Base-by-base conservation (phyloP, 108 stramenopile species). In the Cyclotella atomus region DNA sequence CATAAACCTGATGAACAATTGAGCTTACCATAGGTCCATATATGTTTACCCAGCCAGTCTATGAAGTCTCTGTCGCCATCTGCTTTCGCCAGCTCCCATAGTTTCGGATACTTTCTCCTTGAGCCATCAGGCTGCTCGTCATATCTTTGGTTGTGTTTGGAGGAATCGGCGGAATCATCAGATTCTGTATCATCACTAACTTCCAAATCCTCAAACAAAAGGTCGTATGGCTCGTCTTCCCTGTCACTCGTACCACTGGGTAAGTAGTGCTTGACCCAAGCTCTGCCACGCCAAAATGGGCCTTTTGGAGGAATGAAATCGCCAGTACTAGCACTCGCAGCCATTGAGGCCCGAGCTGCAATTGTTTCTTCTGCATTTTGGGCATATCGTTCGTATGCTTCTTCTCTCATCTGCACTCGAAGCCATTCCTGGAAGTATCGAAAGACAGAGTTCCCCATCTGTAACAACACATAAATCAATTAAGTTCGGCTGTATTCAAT, bases 381-480 rank as follows among this genome's bases (percentile, higher is more conserved):
- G 19, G 83, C 78, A 41, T 76, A 87, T 32, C 82, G 75, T 36
- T 74, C 69, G 44, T 86, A 89, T 15, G 86, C 89, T 57, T 95
- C 91, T 47, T 91, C 70, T 67, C 81, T 66, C 83, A 94, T 79
- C 87, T 94, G 80, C 7, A 83, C 68, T 30, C 86, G 67, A 7
- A 95, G 70, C 94, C 94, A 95, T 63, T 89, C 87, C 43, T 92
- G 66, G 70, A 95, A 95, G 73, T 91, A 95, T 2, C 89, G 89
- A 84, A 95, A 91, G 2, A 92, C 85, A 19, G 76, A 17, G 73
- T 95, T 95, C 32, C 94, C 94, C 85, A 87, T 87, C 78, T 80
- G 53, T n/a, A n/a, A n/a, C n/a, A n/a, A n/a, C n/a, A n/a, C n/a
- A n/a, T n/a, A n/a, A n/a, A n/a, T n/a, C n/a, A n/a, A n/a, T n/a